These are phyloP conservation scores for Kodamaea alishanica DNA, from an alignment of 1,139 yeast species.

Conservation along the genomic window DNA sequence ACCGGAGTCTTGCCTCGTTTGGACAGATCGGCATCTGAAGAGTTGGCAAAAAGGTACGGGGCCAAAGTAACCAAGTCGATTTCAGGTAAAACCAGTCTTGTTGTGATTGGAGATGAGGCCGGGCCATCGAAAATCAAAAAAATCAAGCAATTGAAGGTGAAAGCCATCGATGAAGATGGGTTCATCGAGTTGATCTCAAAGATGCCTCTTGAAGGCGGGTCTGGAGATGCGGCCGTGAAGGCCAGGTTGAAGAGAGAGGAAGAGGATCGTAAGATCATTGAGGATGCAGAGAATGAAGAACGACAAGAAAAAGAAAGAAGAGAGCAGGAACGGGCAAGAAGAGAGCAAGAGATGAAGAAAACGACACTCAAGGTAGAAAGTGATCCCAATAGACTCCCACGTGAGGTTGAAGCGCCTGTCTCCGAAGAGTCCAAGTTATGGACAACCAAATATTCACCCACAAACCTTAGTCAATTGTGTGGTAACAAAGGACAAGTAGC, in stretches of 20 bases:
- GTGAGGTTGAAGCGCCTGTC: slow-evolving; percentile 25
- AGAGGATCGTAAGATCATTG: slow-evolving; percentile 53
- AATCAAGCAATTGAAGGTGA: slow-evolving; percentile 67
- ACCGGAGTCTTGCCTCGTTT: slow-evolving; percentile 84
- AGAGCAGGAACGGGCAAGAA: slow-evolving; percentile 11
- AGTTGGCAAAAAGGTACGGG: slow-evolving; percentile 79
- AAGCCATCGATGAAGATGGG: slow-evolving; percentile 85
- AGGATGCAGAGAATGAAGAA: slow-evolving; percentile 46
- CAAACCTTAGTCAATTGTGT: slow-evolving; percentile 68
- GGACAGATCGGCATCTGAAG: slow-evolving; percentile 73
- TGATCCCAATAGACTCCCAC: slow-evolving; percentile 10
- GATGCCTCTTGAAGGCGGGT: slow-evolving; percentile 94
- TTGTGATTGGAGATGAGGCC: slow-evolving; percentile 92
- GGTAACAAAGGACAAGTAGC: slow-evolving; percentile 82
- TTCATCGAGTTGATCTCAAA: slow-evolving; percentile 65
- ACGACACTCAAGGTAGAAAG: background rate
- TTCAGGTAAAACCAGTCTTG: slow-evolving; percentile 80
- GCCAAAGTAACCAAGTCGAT: slow-evolving; percentile 91
- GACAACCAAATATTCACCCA: slow-evolving; percentile 94
- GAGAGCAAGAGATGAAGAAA: slow-evolving; percentile 2
- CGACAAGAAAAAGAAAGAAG: slow-evolving; percentile 13
- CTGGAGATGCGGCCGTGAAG: slow-evolving; percentile 68
- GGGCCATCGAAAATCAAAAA: slow-evolving; percentile 93
- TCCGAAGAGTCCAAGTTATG: slow-evolving; percentile 63
- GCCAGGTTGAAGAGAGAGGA: slow-evolving; percentile 67